Evolutionary conservation across 73 alveolate species (phyloP).

Genomic region (Tetrahymena elliotti): DNA sequence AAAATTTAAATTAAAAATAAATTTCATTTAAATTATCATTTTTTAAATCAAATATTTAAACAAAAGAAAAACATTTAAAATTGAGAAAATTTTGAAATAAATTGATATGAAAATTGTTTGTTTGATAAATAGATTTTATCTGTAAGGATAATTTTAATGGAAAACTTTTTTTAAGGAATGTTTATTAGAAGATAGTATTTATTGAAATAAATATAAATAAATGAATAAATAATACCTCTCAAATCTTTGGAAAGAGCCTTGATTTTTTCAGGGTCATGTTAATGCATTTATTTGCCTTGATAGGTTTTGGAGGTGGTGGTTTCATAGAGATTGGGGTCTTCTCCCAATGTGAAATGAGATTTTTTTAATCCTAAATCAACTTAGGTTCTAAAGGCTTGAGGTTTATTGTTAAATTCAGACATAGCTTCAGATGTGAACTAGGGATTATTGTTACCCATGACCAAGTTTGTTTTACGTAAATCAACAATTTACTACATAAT

Average conservation of each 20-base stretch:
- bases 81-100: too few relatives aligned
- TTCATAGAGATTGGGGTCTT: neutral
- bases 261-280: neutral
- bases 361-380: neutral
- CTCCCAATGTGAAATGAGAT: constrained; percentile 17
- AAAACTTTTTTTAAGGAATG: too few relatives aligned
- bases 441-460: constrained; percentile 23
- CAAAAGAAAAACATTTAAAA: too few relatives aligned
- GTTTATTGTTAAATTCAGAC: constrained; percentile 2
- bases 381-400: neutral
- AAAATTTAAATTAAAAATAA: too few relatives aligned
- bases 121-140: too few relatives aligned
- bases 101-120: too few relatives aligned
- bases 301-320: neutral
- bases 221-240: neutral
- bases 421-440: constrained; percentile 3
- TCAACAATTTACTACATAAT: constrained; percentile 26
- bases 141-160: too few relatives aligned
- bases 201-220: too few relatives aligned
- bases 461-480: constrained; percentile 30
- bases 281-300: neutral
- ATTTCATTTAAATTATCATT: too few relatives aligned
- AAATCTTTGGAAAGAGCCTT: neutral
- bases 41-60: too few relatives aligned
- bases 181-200: too few relatives aligned